A percentile compares a stretch with the other conserved stretches of the same genome.
Evolutionary conservation across 2,329 filamentous ascomycete genomes (phyloP).

Genomic region (Myriosclerotinia curreyana): DNA sequence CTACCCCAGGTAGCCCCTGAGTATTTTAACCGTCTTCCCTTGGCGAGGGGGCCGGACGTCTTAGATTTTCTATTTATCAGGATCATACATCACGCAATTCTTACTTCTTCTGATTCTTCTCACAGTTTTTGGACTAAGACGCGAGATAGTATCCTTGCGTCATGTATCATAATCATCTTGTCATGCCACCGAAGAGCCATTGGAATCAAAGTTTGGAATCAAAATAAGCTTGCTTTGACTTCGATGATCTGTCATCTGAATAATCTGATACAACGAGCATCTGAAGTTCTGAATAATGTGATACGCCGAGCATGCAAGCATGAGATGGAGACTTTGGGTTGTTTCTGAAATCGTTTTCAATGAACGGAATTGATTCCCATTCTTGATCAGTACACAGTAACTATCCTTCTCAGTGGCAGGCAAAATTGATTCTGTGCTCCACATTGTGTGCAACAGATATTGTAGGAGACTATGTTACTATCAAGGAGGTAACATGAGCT

Average conservation of each 20-base stretch:
- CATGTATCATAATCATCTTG: neutral
- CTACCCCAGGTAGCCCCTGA: neutral
- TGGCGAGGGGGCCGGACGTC: conserved; percentile 6
- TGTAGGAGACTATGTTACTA: conserved; percentile 7
- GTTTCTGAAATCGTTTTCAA: conserved; percentile 6
- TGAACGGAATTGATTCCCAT: neutral
- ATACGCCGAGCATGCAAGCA: conserved; percentile 12
- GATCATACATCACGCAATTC: neutral
- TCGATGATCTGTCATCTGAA: conserved; percentile 13
- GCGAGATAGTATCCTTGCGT: conserved; percentile 1
- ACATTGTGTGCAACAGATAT: conserved; percentile 13
- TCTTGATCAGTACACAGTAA: neutral
- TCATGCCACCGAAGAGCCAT: neutral
- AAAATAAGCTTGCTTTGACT: neutral
- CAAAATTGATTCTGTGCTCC: neutral
- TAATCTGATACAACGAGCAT: conserved; percentile 2
- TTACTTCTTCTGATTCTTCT: neutral
- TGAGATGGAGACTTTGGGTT: neutral
- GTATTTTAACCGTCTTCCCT: no score
- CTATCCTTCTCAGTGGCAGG: neutral
- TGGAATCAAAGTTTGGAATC: neutral
- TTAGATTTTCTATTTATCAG: neutral
- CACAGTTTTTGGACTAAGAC: neutral
- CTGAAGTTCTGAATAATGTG: conserved; percentile 3
- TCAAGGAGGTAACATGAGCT: neutral